Evolutionary conservation across 2,329 filamentous ascomycete species (phyloP), one percentile per base, ranked within the genome.

Genomic region (Aspergillus brasiliensis): DNA sequence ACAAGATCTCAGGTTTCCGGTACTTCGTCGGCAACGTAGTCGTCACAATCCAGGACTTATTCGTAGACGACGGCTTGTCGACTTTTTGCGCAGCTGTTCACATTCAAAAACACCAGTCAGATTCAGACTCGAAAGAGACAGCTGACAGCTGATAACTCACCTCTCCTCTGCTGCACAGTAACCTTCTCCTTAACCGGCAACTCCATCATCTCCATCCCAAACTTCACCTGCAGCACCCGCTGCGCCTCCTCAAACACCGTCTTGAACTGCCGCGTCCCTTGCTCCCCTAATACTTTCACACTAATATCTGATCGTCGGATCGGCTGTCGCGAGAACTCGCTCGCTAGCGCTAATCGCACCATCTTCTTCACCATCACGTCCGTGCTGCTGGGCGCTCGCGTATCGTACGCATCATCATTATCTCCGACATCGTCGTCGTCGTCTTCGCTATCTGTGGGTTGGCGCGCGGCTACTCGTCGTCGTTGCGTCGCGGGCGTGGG

Each of bases 141-240:
- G n/a, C n/a, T n/a, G n/a, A n/a, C n/a, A n/a, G n/a, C n/a, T n/a
- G n/a, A 64, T 38, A 61, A 71, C 78, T 62, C 78, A 88, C 89
- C 90, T 82, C 90, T 88, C 68, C 91, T 86, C 72, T 96, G 91
- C 60, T 87, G 87, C 34, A 97, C 77, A 0, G 92, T 92, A 51
- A 91, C 84, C 75, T 92, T 96, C 70, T 97, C 94, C 69, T 85
- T 86, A 1, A 84, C 81, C 0, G 95, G 92, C 52, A 98, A 81
- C 77, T 97, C 93, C 3, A 86, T 83, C 82, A 99, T 85, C 73
- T 93, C 85, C 92, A 98, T 97, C n/a, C 95, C 95, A 77, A 97
- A 98, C 1, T 88, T 83, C 2, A 79, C 78, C 51, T 83, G 81
- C 38, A 99, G 80, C 65, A 90, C 85, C 34, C 80, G 77, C 74